phyloP scores from a whole-genome alignment of 306 rosid species.

The Heteromeles arbutifolia region DNA sequence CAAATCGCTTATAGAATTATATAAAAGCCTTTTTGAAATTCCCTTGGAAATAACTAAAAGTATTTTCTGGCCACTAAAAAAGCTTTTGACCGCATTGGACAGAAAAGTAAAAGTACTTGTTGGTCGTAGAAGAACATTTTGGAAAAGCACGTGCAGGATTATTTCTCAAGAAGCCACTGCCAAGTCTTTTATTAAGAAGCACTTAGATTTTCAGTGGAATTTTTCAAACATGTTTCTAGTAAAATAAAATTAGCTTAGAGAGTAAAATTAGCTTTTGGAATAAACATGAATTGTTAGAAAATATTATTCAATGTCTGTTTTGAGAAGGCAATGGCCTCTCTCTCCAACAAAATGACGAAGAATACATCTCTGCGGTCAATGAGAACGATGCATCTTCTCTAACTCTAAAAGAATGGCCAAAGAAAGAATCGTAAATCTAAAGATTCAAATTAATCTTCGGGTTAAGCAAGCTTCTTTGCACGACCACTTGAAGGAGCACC shows the following conservation, averaged over 20 bases:
- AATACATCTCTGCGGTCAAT: constrained; percentile 40
- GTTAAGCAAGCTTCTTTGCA: constrained; percentile 88
- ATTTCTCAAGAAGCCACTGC: no score
- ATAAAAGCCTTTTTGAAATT: no score
- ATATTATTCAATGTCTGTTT: constrained; percentile 24
- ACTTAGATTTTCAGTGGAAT: no score
- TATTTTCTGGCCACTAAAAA: no score
- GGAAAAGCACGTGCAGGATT: no score
- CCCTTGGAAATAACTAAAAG: no score
- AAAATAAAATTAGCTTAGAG: constrained; percentile 12
- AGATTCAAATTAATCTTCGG: constrained; percentile 17
- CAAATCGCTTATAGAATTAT: no score
- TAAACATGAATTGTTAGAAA: constrained; percentile 34
- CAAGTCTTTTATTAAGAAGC: no score
- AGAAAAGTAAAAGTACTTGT: no score
- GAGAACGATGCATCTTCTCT: constrained; percentile 39
- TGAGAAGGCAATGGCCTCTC: constrained; percentile 44
- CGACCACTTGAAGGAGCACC: constrained; percentile 92
- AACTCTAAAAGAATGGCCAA: constrained; percentile 55
- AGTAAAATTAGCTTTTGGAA: constrained; percentile 19
- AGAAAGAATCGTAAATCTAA: constrained; percentile 11
- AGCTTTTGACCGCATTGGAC: no score
- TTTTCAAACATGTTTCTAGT: no score
- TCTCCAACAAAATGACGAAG: constrained; percentile 41
- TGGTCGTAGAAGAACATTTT: no score